phyloP scores from a whole-genome alignment of 352 stramenopile genomes.

The Aphanomyces astaci region DNA sequence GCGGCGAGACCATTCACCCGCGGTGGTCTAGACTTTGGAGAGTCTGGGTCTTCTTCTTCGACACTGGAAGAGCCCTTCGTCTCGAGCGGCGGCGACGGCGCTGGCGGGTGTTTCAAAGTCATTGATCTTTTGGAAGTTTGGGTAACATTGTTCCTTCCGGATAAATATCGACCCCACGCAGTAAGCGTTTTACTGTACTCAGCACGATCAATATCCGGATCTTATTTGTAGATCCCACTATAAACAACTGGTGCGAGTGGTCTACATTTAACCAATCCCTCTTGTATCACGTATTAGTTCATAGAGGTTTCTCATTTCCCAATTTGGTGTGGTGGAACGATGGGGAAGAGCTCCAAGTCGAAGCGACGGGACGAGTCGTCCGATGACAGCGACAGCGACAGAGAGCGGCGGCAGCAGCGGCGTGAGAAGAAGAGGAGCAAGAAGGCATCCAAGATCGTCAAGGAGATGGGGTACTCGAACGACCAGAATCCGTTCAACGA shows the following conservation, averaged over 20 bases:
- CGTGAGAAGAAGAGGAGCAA: constrained; percentile 50
- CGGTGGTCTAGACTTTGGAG: not conserved
- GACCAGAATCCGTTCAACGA: constrained; percentile 99
- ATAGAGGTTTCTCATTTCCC: not conserved
- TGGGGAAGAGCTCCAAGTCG: constrained; percentile 17
- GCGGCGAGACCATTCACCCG: constrained; percentile 30
- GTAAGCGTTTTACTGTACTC: too few relatives aligned
- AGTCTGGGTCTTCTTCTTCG: not conserved
- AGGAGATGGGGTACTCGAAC: constrained; percentile 94
- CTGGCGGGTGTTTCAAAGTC: not conserved
- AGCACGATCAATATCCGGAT: too few relatives aligned
- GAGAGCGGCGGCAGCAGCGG: constrained; percentile 35
- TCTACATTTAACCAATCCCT: too few relatives aligned
- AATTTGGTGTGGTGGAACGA: not conserved
- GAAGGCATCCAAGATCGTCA: constrained; percentile 65
- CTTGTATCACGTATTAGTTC: too few relatives aligned
- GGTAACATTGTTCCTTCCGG: not conserved
- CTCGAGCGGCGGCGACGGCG: not conserved
- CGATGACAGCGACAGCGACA: not conserved
- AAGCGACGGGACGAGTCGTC: not conserved
- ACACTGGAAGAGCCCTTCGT: not conserved
- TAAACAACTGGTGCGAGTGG: too few relatives aligned
- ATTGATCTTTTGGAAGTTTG: constrained; percentile 8
- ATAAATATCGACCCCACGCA: too few relatives aligned
- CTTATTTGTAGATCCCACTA: too few relatives aligned